phyloP scores from a whole-genome alignment of 1,284 basidiomycete genomes.

The Inonotus obliquus region DNA sequence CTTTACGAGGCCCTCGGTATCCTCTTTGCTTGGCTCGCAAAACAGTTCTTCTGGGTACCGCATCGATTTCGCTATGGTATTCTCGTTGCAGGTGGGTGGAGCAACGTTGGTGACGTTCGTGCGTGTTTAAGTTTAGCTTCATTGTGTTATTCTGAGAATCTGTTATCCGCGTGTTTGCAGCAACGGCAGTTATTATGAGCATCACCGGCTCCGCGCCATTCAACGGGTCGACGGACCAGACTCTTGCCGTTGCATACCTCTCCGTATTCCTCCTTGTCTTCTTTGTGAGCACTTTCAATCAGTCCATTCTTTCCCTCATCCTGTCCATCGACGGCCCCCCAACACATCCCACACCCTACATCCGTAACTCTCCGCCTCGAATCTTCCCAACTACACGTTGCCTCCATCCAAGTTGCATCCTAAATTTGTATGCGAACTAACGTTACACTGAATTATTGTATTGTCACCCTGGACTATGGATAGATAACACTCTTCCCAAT shows the following conservation, averaged over 20 bases:
- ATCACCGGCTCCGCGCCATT: slow-evolving; percentile 51
- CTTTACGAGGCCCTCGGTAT: slow-evolving; percentile 52
- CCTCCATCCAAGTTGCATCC: not conserved
- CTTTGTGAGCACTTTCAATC: slow-evolving; percentile 29
- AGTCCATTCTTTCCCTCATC: not conserved
- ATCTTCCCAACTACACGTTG: not conserved
- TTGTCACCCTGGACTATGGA: not conserved
- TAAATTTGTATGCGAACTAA: not conserved
- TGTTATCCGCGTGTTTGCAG: slow-evolving; percentile 28
- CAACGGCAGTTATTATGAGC: slow-evolving; percentile 59
- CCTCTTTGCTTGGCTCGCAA: slow-evolving; percentile 49
- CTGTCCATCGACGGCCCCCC: not conserved
- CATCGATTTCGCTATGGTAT: slow-evolving; percentile 69
- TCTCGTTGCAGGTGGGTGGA: slow-evolving; percentile 59
- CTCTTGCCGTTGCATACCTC: slow-evolving; percentile 64
- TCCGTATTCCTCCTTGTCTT: slow-evolving; percentile 41
- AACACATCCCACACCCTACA: not conserved
- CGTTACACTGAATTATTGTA: too few species aligned
- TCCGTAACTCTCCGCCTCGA: not conserved
- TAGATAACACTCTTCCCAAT: slow-evolving; percentile 62
- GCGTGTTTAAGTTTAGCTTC: slow-evolving; percentile 29
- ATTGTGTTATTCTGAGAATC: not conserved
- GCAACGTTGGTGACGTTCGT: slow-evolving; percentile 67
- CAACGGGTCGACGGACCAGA: slow-evolving; percentile 43
- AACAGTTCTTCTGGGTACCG: slow-evolving; percentile 73